phyloP scores from a whole-genome alignment of 768 basidiomycete species.

The Suillus fuscotomentosus region DNA sequence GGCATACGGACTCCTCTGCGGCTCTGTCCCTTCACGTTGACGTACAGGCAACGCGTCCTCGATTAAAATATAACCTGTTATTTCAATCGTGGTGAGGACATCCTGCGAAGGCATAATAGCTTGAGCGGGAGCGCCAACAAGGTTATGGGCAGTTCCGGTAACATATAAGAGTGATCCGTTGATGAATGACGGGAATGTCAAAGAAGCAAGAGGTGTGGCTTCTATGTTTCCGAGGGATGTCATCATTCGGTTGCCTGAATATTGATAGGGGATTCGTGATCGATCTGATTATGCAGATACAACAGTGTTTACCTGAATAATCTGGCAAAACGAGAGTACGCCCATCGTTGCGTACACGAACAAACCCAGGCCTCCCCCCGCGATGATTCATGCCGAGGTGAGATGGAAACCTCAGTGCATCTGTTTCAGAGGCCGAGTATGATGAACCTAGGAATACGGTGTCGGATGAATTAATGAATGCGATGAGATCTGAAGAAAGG shows the following conservation, averaged over 20 bases:
- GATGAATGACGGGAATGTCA: conserved; percentile 53
- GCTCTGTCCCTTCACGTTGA: conserved; percentile 33
- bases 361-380: conserved; percentile 59
- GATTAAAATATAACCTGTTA: conserved; percentile 55
- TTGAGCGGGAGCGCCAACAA: conserved; percentile 41
- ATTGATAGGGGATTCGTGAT: neutral
- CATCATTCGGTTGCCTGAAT: conserved; percentile 57
- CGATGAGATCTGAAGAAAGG: conserved; percentile 49
- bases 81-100: conserved; percentile 45
- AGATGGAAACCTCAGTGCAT: conserved; percentile 43
- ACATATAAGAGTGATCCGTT: conserved; percentile 63
- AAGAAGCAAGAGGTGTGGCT: conserved; percentile 52
- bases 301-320: conserved; percentile 44
- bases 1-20: conserved; percentile 50
- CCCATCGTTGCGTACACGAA: conserved; percentile 53
- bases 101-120: conserved; percentile 57
- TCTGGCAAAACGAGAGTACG: conserved; percentile 61
- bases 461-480: conserved; percentile 49
- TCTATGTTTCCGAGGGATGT: conserved; percentile 66
- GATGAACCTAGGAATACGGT: conserved; percentile 59
- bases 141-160: conserved; percentile 54
- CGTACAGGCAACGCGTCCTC: conserved; percentile 55
- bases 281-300: conserved; percentile 5
- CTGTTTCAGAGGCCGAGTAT: conserved; percentile 39
- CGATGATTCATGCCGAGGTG: conserved; percentile 70